Percentiles rank a stretch among this genome's conserved stretches.
Conservation (phyloP, 2,329 filamentous ascomycete species). For the Magnaporthiopsis rhizophila region DNA sequence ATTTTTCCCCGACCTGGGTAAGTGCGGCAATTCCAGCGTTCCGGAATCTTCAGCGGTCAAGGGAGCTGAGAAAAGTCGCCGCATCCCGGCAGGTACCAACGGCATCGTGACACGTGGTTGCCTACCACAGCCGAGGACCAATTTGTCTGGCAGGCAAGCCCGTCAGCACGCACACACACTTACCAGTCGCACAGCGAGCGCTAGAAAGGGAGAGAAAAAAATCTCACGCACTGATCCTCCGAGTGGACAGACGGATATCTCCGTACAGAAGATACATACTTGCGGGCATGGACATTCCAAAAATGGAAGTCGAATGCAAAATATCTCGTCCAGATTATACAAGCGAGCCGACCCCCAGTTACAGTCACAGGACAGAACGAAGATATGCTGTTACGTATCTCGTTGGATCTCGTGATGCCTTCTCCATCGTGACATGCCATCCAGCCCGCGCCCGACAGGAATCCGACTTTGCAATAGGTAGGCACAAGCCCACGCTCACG, state of each 20-base stretch:
- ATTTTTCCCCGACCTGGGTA: background rate
- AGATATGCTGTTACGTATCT: background rate
- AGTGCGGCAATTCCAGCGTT: background rate
- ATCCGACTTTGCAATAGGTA: constrained; percentile 18
- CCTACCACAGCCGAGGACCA: background rate
- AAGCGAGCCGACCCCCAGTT: background rate
- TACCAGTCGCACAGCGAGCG: no score
- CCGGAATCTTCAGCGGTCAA: constrained; percentile 3
- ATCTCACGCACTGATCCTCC: background rate
- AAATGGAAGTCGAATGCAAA: background rate
- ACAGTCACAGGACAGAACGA: background rate
- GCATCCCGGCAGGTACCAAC: constrained; percentile 15
- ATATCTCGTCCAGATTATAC: background rate
- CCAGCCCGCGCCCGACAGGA: constrained; percentile 16
- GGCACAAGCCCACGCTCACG: constrained; percentile 8
- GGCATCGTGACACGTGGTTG: constrained; percentile 19
- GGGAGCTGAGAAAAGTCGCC: background rate
- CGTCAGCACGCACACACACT: background rate
- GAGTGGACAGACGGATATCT: background rate
- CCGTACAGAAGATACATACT: background rate
- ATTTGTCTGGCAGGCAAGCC: background rate
- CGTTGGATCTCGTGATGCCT: constrained; percentile 5
- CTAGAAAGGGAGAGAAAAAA: background rate
- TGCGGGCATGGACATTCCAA: background rate
- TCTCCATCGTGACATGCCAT: constrained; percentile 13